phyloP scores from a whole-genome alignment of 192 early-diverging fungal species.

The Rhizophagus clarus region DNA sequence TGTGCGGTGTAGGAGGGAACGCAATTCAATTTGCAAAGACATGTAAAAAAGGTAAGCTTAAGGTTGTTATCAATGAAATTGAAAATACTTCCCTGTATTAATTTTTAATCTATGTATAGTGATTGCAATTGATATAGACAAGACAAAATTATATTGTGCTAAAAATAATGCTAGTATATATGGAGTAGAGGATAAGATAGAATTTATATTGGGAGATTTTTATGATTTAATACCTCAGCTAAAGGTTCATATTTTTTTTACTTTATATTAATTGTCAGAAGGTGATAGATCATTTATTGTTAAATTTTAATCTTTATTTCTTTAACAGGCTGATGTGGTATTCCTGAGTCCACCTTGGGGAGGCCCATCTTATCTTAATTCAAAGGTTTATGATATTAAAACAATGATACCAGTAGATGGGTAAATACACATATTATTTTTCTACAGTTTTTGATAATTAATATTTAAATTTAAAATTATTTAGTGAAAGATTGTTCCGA shows the following conservation, averaged over 20 bases:
- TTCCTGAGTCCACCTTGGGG: slow-evolving; percentile 98
- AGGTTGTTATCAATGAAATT: background rate
- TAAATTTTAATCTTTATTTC: slow-evolving; percentile 18
- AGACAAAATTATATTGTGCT: slow-evolving; percentile 76
- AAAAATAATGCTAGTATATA: slow-evolving; percentile 86
- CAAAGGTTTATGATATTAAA: slow-evolving; percentile 65
- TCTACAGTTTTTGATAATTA: background rate
- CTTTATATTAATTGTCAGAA: too few species aligned
- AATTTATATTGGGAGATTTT: slow-evolving; percentile 92
- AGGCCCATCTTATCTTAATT: slow-evolving; percentile 73
- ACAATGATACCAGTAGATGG: slow-evolving; percentile 76
- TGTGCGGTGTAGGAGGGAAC: slow-evolving; percentile 96
- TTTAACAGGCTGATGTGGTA: slow-evolving; percentile 76
- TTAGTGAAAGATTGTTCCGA: slow-evolving; percentile 66
- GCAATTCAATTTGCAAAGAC: slow-evolving; percentile 93
- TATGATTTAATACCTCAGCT: slow-evolving; percentile 71
- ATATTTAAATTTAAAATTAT: slow-evolving; percentile 21
- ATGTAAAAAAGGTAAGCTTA: slow-evolving; percentile 68
- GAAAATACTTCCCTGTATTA: background rate
- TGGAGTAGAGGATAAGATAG: slow-evolving; percentile 88
- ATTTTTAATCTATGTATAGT: slow-evolving; percentile 45
- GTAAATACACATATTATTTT: slow-evolving; percentile 40
- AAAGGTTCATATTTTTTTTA: slow-evolving; percentile 38
- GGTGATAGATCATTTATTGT: too few species aligned
- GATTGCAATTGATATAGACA: slow-evolving; percentile 92